Evolutionary conservation across 176 grass and related monocot genomes (phyloP).

Genomic region (bread wheat (Triticum aestivum)): DNA sequence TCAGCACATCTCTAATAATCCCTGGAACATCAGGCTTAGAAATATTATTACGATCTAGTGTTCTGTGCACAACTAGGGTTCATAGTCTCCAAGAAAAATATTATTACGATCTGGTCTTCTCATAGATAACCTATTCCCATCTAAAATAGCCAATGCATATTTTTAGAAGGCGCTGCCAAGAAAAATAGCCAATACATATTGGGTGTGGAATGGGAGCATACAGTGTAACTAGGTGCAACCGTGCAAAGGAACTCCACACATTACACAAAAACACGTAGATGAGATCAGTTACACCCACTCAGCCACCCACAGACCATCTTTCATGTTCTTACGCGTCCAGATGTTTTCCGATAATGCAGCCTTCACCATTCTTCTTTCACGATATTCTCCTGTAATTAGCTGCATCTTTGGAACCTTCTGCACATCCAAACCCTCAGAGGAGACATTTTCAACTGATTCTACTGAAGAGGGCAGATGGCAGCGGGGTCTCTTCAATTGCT

Average conservation of each 20-base stretch:
- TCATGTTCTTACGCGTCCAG: background rate
- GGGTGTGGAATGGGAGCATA: background rate
- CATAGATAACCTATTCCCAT: background rate
- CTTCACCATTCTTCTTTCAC: background rate
- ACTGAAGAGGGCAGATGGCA: background rate
- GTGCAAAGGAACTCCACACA: background rate
- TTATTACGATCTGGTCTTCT: background rate
- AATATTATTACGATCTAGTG: background rate
- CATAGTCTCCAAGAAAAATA: background rate
- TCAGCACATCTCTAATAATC: background rate
- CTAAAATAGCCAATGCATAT: conserved; percentile 7
- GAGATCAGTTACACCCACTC: background rate
- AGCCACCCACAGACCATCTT: background rate
- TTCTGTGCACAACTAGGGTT: background rate
- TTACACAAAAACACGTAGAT: background rate
- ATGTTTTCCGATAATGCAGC: background rate
- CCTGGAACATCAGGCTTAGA: background rate
- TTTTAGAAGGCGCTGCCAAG: too few relatives aligned
- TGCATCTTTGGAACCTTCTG: background rate
- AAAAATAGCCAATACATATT: conserved; percentile 2
- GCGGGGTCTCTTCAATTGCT: background rate
- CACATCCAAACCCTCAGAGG: background rate
- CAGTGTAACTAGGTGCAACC: background rate
- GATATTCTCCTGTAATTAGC: background rate
- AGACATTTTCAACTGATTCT: background rate